Evolutionary conservation across 2,329 filamentous ascomycete genomes (phyloP).

Genomic region (Penicillium glabrum): DNA sequence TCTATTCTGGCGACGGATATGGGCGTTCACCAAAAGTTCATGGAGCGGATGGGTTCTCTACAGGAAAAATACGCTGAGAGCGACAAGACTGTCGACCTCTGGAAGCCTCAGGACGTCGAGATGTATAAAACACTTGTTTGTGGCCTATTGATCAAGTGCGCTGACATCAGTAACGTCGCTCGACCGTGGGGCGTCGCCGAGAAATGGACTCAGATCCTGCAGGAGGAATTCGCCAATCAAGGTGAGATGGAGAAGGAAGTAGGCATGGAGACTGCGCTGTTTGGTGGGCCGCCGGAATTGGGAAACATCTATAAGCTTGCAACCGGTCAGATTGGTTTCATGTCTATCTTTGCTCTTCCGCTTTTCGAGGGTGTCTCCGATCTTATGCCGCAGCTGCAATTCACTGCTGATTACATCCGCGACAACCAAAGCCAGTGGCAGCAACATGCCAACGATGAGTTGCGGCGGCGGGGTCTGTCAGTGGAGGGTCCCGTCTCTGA

Average conservation of each 20-base stretch:
- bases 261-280: constrained; percentile 81
- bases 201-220: constrained; percentile 90
- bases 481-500: constrained; percentile 22
- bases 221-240: constrained; percentile 92
- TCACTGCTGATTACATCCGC: constrained; percentile 78
- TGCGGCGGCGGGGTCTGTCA: constrained; percentile 25
- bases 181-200: constrained; percentile 79
- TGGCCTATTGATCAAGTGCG: constrained; percentile 92
- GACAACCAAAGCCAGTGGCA: constrained; percentile 72
- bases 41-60: constrained; percentile 79
- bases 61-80: constrained; percentile 74
- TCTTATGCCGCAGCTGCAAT: constrained; percentile 79
- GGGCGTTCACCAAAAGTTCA: constrained; percentile 95
- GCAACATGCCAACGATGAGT: constrained; percentile 33
- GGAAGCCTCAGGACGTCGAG: constrained; percentile 73
- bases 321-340: constrained; percentile 90
- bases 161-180: constrained; percentile 97
- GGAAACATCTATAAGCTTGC: constrained; percentile 80
- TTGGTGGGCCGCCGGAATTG: constrained; percentile 73
- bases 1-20: constrained; percentile 98
- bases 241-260: constrained; percentile 88
- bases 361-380: constrained; percentile 86
- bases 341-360: constrained; percentile 92
- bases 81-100: constrained; percentile 64
- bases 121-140: constrained; percentile 80